Evolutionary conservation across 768 basidiomycete species (phyloP).

Genomic region (Scleroderma bovista): DNA sequence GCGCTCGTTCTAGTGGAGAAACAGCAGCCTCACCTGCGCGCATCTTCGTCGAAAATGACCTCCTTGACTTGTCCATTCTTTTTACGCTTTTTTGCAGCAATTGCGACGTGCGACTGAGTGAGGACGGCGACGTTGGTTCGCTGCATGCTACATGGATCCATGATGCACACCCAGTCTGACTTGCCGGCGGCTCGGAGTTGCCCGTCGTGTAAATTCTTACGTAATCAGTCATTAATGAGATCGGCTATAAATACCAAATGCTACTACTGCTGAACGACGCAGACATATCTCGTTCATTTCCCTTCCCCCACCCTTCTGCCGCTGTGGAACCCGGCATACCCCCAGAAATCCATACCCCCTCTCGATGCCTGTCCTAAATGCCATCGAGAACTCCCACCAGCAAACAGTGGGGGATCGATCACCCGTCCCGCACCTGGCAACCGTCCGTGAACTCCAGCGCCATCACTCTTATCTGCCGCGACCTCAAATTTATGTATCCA

Average conservation of each 20-base stretch:
- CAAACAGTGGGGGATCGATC: conserved; percentile 2
- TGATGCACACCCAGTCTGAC: conserved; percentile 13
- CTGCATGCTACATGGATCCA: conserved; percentile 23
- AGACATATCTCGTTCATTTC: conserved; percentile 7
- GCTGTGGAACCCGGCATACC: neutral
- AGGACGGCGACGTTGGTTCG: conserved; percentile 48
- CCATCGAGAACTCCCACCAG: conserved; percentile 4
- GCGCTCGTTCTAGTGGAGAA: conserved; percentile 11
- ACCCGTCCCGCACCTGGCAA: conserved; percentile 2
- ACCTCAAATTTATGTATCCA: conserved; percentile 13
- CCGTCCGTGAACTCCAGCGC: conserved; percentile 5
- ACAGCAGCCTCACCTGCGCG: conserved; percentile 54
- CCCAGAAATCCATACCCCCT: neutral
- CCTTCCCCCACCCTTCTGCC: too few relatives aligned
- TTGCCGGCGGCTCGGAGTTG: conserved; percentile 10
- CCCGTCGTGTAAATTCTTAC: conserved; percentile 2
- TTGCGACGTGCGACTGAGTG: conserved; percentile 56
- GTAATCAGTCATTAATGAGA: conserved; percentile 8
- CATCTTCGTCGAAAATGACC: conserved; percentile 82
- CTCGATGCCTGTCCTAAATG: conserved; percentile 28
- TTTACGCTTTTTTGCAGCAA: conserved; percentile 63
- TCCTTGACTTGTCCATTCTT: conserved; percentile 68
- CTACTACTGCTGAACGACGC: too few relatives aligned
- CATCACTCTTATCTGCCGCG: conserved; percentile 19
- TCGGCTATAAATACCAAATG: conserved; percentile 6